Conservation (phyloP, 495 filamentous ascomycete species). For the Opeltia flavorubescens region DNA sequence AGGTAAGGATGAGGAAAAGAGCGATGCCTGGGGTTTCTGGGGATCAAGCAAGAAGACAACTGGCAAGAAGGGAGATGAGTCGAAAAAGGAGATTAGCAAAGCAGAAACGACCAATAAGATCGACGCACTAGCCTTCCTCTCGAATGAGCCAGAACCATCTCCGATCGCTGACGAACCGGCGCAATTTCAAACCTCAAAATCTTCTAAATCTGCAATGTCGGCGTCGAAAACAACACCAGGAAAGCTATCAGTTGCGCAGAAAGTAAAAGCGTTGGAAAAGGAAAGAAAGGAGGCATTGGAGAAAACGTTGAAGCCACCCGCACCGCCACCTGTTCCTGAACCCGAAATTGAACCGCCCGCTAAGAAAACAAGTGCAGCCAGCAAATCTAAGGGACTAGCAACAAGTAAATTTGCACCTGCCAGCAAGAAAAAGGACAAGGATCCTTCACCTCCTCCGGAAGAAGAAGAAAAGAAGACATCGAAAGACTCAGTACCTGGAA, state of each 20-base stretch:
- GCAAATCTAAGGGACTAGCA: constrained; percentile 15
- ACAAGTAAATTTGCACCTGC: constrained; percentile 8
- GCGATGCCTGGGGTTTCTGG: constrained; percentile 12
- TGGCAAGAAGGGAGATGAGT: constrained; percentile 42
- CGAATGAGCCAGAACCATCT: constrained; percentile 22
- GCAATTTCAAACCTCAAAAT: constrained; percentile 19
- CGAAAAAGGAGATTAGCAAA: constrained; percentile 35
- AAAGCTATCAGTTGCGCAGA: constrained; percentile 32
- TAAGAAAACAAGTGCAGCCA: constrained; percentile 5
- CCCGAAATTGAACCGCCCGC: constrained; percentile 2
- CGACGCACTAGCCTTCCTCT: constrained; percentile 11
- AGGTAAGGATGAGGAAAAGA: constrained; percentile 7
- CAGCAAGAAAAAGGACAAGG: constrained; percentile 12
- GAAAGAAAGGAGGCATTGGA: constrained; percentile 21
- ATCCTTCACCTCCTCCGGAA: constrained; percentile 15
- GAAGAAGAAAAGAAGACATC: constrained; percentile 11
- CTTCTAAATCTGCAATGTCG: constrained; percentile 26
- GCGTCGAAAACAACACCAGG: constrained; percentile 25
- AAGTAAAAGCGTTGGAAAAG: constrained; percentile 34
- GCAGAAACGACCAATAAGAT: constrained; percentile 16
- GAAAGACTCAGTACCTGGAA: constrained; percentile 28
- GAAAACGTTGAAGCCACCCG: constrained; percentile 11
- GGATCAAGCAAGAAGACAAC: constrained; percentile 38
- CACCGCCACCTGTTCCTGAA: constrained; percentile 1
- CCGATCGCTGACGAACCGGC: constrained; percentile 25